These are phyloP conservation scores for Capsicum chinense DNA, from an alignment of 257 asterid species.

Conservation along the genomic window DNA sequence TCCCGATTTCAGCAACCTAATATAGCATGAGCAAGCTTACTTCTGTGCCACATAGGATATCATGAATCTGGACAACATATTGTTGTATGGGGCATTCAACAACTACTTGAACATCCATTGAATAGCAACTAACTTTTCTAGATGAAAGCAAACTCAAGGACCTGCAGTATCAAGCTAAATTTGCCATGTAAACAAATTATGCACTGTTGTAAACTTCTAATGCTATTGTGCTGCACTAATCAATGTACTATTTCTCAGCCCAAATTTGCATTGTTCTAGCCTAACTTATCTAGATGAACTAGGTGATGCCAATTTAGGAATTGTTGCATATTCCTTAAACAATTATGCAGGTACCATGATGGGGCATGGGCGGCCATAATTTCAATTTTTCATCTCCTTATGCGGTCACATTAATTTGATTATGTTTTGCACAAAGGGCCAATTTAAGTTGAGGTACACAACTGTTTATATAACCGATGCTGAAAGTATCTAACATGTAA, in stretches of 20 bases:
- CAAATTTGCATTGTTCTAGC: neutral
- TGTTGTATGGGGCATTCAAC: conserved; percentile 9
- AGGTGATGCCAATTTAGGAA: neutral
- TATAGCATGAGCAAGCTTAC: conserved; percentile 19
- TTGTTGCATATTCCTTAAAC: conserved; percentile 61
- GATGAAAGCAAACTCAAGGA: neutral
- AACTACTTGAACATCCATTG: neutral
- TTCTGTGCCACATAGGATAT: neutral
- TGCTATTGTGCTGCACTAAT: neutral
- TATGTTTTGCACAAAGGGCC: conserved; percentile 51
- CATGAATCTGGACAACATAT: neutral
- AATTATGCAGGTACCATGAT: conserved; percentile 58
- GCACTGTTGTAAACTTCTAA: neutral
- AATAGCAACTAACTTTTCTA: neutral
- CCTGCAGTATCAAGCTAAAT: neutral
- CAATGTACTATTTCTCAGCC: neutral
- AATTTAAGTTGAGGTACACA: conserved; percentile 57
- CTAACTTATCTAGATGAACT: neutral
- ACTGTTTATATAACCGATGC: too few relatives aligned
- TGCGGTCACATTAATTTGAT: neutral
- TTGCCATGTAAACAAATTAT: neutral
- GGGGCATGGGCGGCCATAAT: conserved; percentile 32
- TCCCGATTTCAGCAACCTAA: neutral
- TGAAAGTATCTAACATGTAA: too few relatives aligned
- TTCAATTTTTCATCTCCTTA: neutral